Conservation (phyloP, 306 rosid species). For the Trifolium subterraneum region DNA sequence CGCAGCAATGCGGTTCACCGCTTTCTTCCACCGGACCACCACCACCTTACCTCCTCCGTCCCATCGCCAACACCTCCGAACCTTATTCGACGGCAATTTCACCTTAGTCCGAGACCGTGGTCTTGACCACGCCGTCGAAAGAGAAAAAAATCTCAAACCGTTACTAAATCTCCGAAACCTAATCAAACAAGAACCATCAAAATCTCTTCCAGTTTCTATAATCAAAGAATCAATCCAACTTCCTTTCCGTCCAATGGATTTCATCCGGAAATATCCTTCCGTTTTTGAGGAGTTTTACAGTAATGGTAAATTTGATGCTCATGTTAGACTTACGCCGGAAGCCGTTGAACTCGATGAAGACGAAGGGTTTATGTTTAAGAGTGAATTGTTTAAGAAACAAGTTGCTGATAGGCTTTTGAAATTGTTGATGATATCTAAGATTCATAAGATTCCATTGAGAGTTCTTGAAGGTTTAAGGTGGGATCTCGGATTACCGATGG, state of each 20-base stretch:
- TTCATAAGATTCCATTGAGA: constrained; percentile 55
- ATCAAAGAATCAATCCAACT: constrained; percentile 54
- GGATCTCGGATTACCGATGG: constrained; percentile 85
- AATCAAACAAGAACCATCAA: constrained; percentile 70
- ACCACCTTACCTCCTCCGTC: constrained; percentile 22
- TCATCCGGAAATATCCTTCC: constrained; percentile 71
- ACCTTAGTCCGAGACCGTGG: constrained; percentile 83
- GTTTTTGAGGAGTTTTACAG: constrained; percentile 68
- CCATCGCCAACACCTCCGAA: constrained; percentile 42
- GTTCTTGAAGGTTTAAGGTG: constrained; percentile 58
- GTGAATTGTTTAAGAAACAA: constrained; percentile 55
- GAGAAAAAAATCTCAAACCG: constrained; percentile 69
- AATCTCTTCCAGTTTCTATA: constrained; percentile 71
- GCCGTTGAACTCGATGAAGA: constrained; percentile 60
- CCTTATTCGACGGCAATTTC: constrained; percentile 49
- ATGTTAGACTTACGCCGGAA: constrained; percentile 57
- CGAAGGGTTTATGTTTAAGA: constrained; percentile 53
- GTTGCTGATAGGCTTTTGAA: constrained; percentile 68
- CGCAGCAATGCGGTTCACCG: constrained; percentile 18
- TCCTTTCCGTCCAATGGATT: constrained; percentile 72
- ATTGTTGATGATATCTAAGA: constrained; percentile 70
- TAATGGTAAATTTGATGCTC: constrained; percentile 52
- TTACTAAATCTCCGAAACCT: constrained; percentile 60
- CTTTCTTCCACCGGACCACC: constrained; percentile 39
- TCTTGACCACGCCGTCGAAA: constrained; percentile 87